Evolutionary conservation across 2,329 filamentous ascomycete species (phyloP).

Genomic region (Trichoderma sp.): DNA sequence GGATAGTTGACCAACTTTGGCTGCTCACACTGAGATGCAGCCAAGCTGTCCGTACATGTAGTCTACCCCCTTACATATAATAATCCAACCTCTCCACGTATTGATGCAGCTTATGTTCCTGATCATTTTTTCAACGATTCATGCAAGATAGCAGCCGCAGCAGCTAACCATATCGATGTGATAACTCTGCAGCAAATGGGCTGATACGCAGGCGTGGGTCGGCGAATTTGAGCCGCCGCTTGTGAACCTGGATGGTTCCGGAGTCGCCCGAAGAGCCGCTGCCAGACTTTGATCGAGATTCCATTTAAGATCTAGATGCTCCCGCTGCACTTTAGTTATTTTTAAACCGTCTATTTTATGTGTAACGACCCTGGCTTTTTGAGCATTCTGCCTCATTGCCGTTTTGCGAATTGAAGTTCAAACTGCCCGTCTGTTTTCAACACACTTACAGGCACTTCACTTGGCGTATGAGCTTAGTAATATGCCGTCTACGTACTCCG

Average conservation of each 20-base stretch:
- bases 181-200: not conserved
- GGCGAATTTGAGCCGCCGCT: not conserved
- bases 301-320: constrained; percentile 4
- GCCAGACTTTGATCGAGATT: constrained; percentile 6
- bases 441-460: not conserved
- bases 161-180: not conserved
- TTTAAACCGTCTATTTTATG: not conserved
- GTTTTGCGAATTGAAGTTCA: not conserved
- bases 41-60: not conserved
- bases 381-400: not conserved
- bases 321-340: not conserved
- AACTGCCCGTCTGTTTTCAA: not conserved
- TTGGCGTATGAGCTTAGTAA: not conserved
- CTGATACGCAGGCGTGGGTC: constrained; percentile 3
- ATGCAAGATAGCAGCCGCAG: not conserved
- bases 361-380: not conserved
- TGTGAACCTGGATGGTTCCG: constrained; percentile 13
- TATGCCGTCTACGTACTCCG: not conserved
- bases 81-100: not conserved
- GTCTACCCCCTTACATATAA: not conserved
- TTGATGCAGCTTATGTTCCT: not conserved
- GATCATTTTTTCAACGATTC: not conserved
- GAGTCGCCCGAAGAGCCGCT: constrained; percentile 3
- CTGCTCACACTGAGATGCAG: not conserved
- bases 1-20: not conserved